Evolutionary conservation across 2,329 filamentous ascomycete species (phyloP).

Genomic region (Endocalyx cinctus): DNA sequence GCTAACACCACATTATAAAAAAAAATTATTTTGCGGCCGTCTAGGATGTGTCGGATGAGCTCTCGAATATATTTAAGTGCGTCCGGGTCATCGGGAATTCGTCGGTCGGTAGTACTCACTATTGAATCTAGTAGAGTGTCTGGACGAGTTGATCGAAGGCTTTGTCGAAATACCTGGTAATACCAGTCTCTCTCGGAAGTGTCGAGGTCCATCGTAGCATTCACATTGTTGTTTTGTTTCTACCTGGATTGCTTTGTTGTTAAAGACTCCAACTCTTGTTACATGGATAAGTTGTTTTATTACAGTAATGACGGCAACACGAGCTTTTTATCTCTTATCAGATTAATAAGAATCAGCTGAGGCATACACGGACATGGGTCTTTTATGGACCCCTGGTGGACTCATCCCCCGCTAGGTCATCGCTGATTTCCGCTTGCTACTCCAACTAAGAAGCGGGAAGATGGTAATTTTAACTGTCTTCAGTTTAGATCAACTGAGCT

Average conservation of each 20-base stretch:
- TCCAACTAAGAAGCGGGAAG: no score
- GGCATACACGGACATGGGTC: constrained; percentile 5
- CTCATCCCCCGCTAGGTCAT: no score
- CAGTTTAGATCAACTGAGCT: no score
- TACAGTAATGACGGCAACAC: not conserved
- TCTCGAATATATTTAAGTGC: constrained; percentile 29
- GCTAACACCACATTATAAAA: constrained; percentile 32
- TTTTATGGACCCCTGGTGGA: no score
- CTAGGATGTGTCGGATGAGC: constrained; percentile 26
- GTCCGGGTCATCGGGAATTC: constrained; percentile 23
- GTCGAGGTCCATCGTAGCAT: constrained; percentile 2
- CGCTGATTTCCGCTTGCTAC: no score
- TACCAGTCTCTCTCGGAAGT: constrained; percentile 12
- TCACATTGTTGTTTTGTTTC: constrained; percentile 1
- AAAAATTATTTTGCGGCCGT: constrained; percentile 27
- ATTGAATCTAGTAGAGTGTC: constrained; percentile 4
- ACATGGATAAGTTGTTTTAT: not conserved
- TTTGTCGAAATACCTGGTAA: constrained; percentile 15
- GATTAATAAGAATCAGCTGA: constrained; percentile 19
- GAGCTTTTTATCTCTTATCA: constrained; percentile 20
- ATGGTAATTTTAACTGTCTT: no score
- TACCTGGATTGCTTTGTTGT: constrained; percentile 8
- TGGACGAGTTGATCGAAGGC: constrained; percentile 14
- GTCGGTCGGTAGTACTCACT: constrained; percentile 4
- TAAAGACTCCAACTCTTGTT: not conserved